Percentiles rank a stretch among this genome's conserved stretches.
These are phyloP conservation scores for Cutaneotrichosporon dermatis DNA, from an alignment of 1,284 basidiomycete species.

Conservation along the genomic window DNA sequence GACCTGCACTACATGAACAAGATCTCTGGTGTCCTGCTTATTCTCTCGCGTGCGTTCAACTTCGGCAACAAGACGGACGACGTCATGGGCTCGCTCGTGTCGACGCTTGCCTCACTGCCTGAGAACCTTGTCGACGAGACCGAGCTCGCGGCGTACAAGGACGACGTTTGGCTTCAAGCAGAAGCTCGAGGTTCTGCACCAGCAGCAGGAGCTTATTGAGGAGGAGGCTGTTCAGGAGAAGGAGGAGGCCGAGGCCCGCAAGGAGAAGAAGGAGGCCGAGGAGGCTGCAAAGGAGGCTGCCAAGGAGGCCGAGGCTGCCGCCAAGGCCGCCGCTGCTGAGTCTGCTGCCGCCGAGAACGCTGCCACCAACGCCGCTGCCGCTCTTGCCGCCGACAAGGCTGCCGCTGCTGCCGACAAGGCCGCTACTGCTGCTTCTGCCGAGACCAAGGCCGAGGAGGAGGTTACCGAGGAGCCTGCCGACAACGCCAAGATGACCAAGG, in stretches of 20 bases:
- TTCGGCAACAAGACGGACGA: constrained; percentile 82
- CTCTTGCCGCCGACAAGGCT: constrained; percentile 55
- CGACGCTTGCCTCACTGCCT: constrained; percentile 85
- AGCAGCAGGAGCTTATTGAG: constrained; percentile 98
- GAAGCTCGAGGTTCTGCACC: constrained; percentile 93
- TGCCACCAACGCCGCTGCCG: constrained; percentile 55
- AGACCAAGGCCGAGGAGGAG: constrained; percentile 7
- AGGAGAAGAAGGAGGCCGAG: constrained; percentile 69
- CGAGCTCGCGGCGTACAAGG: constrained; percentile 82
- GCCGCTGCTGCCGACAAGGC: too few species aligned
- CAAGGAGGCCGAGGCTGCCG: constrained; percentile 54
- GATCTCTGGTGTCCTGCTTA: constrained; percentile 87
- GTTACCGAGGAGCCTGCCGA: constrained; percentile 39
- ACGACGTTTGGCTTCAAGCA: constrained; percentile 95
- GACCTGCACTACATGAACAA: constrained; percentile 76
- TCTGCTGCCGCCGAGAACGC: background rate
- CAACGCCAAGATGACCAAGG: constrained; percentile 90
- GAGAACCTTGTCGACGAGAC: constrained; percentile 96
- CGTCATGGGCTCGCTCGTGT: constrained; percentile 77
- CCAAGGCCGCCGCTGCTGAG: background rate
- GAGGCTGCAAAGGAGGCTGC: constrained; percentile 52
- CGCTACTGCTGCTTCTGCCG: too few species aligned
- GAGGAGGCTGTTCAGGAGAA: constrained; percentile 97
- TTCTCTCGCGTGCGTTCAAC: constrained; percentile 89
- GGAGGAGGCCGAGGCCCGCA: constrained; percentile 87